A percentile compares a stretch with the other conserved stretches of the same genome.
phyloP scores from a whole-genome alignment of 345 rosid genomes.

The Microcos paniculata region DNA sequence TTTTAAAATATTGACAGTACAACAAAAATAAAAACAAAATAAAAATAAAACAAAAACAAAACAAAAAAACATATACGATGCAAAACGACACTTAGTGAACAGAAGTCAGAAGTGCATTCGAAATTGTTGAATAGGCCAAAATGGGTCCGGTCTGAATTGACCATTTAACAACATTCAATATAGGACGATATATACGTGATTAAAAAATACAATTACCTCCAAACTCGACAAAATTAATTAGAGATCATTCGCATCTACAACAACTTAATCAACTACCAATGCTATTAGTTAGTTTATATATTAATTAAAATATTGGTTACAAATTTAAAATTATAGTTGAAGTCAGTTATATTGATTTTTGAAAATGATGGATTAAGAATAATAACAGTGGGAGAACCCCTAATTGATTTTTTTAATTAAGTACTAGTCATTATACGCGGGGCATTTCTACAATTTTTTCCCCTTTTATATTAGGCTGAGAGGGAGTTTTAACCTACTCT shows the following conservation, averaged over 20 bases:
- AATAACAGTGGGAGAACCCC: not conserved
- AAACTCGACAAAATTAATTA: not conserved
- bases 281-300: not conserved
- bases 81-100: not conserved
- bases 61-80: too few species aligned
- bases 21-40: too few species aligned
- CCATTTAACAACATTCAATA: not conserved
- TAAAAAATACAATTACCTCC: not conserved
- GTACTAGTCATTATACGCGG: too few species aligned
- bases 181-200: too few species aligned
- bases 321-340: not conserved
- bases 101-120: not conserved
- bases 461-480: too few species aligned
- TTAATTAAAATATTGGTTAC: not conserved
- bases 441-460: too few species aligned
- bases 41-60: too few species aligned
- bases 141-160: not conserved
- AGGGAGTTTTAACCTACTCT: too few species aligned
- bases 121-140: not conserved
- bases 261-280: not conserved
- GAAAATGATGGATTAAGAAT: constrained; percentile 4
- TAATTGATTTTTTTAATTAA: not conserved
- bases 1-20: too few species aligned
- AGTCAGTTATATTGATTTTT: not conserved
- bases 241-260: not conserved